A percentile compares a stretch with the other conserved stretches of the same genome.
phyloP scores from a whole-genome alignment of 1,284 basidiomycete species.

The Pseudozyma sp. region DNA sequence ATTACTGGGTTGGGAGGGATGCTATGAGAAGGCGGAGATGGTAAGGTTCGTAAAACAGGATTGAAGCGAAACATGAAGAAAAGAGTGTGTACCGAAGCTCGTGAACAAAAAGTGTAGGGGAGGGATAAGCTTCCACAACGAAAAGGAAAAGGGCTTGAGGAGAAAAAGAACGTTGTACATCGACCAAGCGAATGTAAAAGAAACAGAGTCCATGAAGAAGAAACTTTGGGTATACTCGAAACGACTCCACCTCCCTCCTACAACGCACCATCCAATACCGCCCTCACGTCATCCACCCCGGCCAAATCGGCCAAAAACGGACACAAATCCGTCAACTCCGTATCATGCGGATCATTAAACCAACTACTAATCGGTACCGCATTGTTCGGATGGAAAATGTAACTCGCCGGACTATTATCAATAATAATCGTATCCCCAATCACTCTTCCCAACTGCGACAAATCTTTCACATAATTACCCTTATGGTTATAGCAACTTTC shows the following conservation, averaged over 20 bases:
- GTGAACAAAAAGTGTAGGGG: no score
- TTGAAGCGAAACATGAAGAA: no score
- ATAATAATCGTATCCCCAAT: constrained; percentile 95
- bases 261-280: constrained; percentile 78
- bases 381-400: constrained; percentile 99
- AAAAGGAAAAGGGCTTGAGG: no score
- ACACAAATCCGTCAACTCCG: constrained; percentile 92
- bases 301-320: constrained; percentile 91
- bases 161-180: no score
- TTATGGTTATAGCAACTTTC: constrained; percentile 99
- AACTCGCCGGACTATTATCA: constrained; percentile 98
- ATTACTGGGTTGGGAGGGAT: no score
- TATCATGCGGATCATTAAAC: constrained; percentile 88
- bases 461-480: constrained; percentile 99
- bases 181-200: no score
- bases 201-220: no score
- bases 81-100: no score
- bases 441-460: constrained; percentile 93
- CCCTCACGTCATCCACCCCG: constrained; percentile 88
- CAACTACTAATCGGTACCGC: constrained; percentile 98
- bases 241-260: constrained; percentile 6
- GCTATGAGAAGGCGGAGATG: no score
- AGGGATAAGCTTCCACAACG: no score
- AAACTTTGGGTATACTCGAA: no score
- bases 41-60: no score